These are phyloP conservation scores for Sclerospora graminicola DNA, from an alignment of 352 stramenopile genomes.

Conservation along the genomic window DNA sequence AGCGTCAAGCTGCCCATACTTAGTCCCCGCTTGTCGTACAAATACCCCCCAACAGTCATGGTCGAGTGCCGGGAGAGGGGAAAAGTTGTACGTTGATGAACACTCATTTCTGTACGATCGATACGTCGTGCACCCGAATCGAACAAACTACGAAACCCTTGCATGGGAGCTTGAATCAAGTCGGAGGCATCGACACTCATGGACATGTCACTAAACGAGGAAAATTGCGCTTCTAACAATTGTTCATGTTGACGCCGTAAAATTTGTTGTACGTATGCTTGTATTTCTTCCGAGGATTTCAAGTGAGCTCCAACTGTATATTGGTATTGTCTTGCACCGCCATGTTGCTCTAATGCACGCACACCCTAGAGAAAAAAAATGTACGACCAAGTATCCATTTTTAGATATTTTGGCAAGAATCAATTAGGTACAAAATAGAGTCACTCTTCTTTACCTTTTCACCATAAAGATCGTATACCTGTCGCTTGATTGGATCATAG, in stretches of 20 bases:
- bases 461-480: slow-evolving; percentile 71
- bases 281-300: slow-evolving; percentile 33
- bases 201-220: slow-evolving; percentile 71
- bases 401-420: neutral
- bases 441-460: slow-evolving; percentile 27
- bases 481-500: slow-evolving; percentile 46
- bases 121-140: slow-evolving; percentile 35
- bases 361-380: slow-evolving; percentile 25
- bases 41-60: slow-evolving; percentile 67
- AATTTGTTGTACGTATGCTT: slow-evolving; percentile 43
- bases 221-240: slow-evolving; percentile 62
- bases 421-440: neutral
- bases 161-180: slow-evolving; percentile 55
- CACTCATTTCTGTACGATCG: slow-evolving; percentile 65
- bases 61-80: slow-evolving; percentile 43
- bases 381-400: neutral
- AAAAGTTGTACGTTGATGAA: slow-evolving; percentile 68
- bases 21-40: slow-evolving; percentile 71
- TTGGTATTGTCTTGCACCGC: slow-evolving; percentile 16
- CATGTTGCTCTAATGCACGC: slow-evolving; percentile 53
- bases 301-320: slow-evolving; percentile 36
- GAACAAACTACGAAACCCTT: slow-evolving; percentile 37
- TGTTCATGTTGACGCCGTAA: slow-evolving; percentile 59
- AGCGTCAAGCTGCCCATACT: slow-evolving; percentile 64
- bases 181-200: slow-evolving; percentile 74